A percentile compares a stretch with the other conserved stretches of the same genome.
Conservation (phyloP, 108 stramenopile genomes). For the Cyclotella baltica region DNA sequence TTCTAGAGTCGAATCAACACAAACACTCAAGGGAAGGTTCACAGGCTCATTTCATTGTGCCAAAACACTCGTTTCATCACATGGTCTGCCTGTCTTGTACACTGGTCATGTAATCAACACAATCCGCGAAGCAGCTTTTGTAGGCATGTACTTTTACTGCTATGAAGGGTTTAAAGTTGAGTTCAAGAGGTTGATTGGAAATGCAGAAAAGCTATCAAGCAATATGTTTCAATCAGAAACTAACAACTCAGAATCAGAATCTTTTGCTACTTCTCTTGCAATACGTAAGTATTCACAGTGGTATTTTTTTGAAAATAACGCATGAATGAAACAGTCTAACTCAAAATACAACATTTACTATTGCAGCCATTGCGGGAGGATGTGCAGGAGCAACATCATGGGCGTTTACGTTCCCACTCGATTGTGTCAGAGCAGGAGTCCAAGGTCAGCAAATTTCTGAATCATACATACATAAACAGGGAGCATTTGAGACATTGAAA, state of each 20-base stretch:
- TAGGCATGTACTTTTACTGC: constrained; percentile 87
- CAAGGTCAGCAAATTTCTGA: constrained; percentile 68
- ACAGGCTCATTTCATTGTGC: constrained; percentile 72
- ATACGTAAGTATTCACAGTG: too few relatives aligned
- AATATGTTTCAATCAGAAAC: neutral
- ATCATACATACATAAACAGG: constrained; percentile 38
- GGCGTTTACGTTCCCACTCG: constrained; percentile 90
- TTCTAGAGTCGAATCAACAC: neutral
- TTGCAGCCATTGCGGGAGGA: constrained; percentile 90
- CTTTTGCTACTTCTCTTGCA: constrained; percentile 53
- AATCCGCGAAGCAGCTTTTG: constrained; percentile 80
- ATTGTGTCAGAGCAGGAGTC: constrained; percentile 88
- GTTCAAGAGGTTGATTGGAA: constrained; percentile 24
- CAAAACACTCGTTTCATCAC: constrained; percentile 55
- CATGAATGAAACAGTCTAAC: too few relatives aligned
- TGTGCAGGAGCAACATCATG: constrained; percentile 86
- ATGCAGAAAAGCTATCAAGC: constrained; percentile 19
- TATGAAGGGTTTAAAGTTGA: constrained; percentile 84
- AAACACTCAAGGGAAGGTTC: constrained; percentile 56
- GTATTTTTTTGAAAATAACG: too few relatives aligned
- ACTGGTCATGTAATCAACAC: constrained; percentile 90
- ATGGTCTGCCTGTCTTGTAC: constrained; percentile 75
- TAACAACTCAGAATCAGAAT: neutral
- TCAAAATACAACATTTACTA: too few relatives aligned
- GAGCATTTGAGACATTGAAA: constrained; percentile 54